These are phyloP conservation scores for Lodderomyces beijingensis DNA, from an alignment of 1,139 yeast genomes.

Conservation along the genomic window DNA sequence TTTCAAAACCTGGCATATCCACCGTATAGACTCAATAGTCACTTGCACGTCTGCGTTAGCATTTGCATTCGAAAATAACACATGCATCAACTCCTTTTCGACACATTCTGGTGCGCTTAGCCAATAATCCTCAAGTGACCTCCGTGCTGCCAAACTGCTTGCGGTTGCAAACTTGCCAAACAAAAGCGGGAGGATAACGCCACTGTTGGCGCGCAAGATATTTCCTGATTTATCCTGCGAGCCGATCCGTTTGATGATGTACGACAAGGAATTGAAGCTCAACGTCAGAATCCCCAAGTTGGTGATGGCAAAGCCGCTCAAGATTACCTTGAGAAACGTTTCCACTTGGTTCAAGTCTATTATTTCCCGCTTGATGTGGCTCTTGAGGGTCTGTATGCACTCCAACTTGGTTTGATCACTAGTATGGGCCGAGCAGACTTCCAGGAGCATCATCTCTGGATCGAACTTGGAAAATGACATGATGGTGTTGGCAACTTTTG, in stretches of 20 bases:
- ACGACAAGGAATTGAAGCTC: conserved; percentile 69
- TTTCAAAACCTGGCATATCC: conserved; percentile 30
- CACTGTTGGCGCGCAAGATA: conserved; percentile 46
- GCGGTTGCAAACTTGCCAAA: conserved; percentile 43
- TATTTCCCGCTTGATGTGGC: conserved; percentile 64
- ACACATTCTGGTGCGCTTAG: conserved; percentile 55
- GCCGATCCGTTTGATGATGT: conserved; percentile 69
- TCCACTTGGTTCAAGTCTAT: conserved; percentile 53
- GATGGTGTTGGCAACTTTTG: too few relatives aligned
- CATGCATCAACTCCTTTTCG: conserved; percentile 43
- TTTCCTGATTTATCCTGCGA: conserved; percentile 56
- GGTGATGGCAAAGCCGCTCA: conserved; percentile 39
- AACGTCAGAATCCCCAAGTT: conserved; percentile 40
- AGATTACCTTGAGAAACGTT: conserved; percentile 54
- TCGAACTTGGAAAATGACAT: too few relatives aligned
- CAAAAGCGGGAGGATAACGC: conserved; percentile 53
- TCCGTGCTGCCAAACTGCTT: conserved; percentile 39
- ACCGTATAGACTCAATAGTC: conserved; percentile 36
- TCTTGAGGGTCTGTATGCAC: conserved; percentile 50
- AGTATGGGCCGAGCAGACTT: neutral
- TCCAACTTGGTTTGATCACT: conserved; percentile 26
- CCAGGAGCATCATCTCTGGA: conserved; percentile 3
- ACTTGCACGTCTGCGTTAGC: conserved; percentile 39
- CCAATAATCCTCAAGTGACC: conserved; percentile 66
- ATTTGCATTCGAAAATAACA: conserved; percentile 39